Base-by-base conservation (phyloP, 2,329 filamentous ascomycete genomes). In the Cladosporium colombiae region DNA sequence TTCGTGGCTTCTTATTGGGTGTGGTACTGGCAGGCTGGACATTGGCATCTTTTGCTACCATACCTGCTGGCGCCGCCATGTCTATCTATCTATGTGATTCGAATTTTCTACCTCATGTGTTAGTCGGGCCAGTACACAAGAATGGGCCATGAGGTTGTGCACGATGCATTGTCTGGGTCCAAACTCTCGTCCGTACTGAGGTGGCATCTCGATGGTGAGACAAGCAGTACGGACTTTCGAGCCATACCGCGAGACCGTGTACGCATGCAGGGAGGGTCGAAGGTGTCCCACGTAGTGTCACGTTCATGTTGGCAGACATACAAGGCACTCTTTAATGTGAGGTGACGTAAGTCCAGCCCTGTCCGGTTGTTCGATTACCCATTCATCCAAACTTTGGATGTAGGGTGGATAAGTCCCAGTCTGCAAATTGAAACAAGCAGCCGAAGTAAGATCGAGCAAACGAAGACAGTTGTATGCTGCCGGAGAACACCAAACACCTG, bases 1-100 rank as follows among this genome's bases (percentile, higher is more conserved):
- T 63, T 60, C 70, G 67, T 18, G 57, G 57, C 50, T 65, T 66
- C 57, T 69, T 70, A n/a, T 46, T 25, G 6, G 61, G 18, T 2
- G 50, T 25, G 23, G 16, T 16, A 27, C 33, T 21, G 25, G 31
- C 6, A 18, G 55, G 55, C 33, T 35, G 55, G 11, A 23, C 18
- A 21, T 46, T 46, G n/a, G 40, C 40, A 46, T 3, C n/a, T 46
- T 7, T 21, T 13, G n/a, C 40, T n/a, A 10, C n/a, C n/a, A 18
- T 46, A 21, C 23, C 40, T n/a, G 18, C 10, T 44, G 40, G 5
- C 18, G 4, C 40, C 18, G 40, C 40, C 40, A 44, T 44, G 40
- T 21, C 40, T 46, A 46, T 21, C n/a, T 46, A 21, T 46, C 40
- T 46, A 46, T n/a, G n/a, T 13, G 40, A 5, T 46, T 46, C n/a